Evolutionary conservation across 2,329 filamentous ascomycete genomes (phyloP), one percentile per base, ranked within the genome.

Genomic region (Alternaria angustiovoidea): DNA sequence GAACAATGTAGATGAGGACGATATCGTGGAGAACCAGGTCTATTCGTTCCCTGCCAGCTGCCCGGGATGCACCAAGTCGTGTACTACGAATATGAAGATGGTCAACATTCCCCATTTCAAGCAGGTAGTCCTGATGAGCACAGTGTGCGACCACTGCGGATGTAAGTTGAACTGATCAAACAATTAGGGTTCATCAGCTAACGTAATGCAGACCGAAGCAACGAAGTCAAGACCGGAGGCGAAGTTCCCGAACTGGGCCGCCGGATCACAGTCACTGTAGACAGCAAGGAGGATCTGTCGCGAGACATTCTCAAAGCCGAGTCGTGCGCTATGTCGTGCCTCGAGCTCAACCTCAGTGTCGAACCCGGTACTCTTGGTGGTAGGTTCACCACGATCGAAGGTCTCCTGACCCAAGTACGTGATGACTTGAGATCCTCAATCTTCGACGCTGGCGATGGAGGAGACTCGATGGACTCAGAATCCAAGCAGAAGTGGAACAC

Each of bases 101-200:
- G 93, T 98, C 58, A 93, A 96, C 73, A 97, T 99, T 64, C 95
- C 95, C 1, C 91, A 97, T 81, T 99, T 99, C 83, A 96, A 97
- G 81, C 92, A 98, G 75, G 95, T 99, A 3, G 89, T 97, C 41
- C 85, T 99, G 71, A 98, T 97, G 92, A 94, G 90, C 69, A 98
- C 94, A 2, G 89, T 93, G 28, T 99, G 95, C 81, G 90, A 94
- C 28, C 86, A 90, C 78, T 99, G 95, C 77, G 94, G 94, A 59
- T 96, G 79, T 75, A 73, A 68, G 75, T 75, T 36, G 22, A 47
- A 12, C 18, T 24, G 12, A 24, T 42, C 7, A n/a, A 51, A 30
- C 18, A 16, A n/a, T 36, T 18, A 28, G 12, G 11, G 18, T 18
- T 14, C 43, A 32, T 51, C 30, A 20, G 51, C 66, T 66, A 62